Evolutionary conservation across 345 rosid species (phyloP).

Genomic region (Eucalyptus sp.): DNA sequence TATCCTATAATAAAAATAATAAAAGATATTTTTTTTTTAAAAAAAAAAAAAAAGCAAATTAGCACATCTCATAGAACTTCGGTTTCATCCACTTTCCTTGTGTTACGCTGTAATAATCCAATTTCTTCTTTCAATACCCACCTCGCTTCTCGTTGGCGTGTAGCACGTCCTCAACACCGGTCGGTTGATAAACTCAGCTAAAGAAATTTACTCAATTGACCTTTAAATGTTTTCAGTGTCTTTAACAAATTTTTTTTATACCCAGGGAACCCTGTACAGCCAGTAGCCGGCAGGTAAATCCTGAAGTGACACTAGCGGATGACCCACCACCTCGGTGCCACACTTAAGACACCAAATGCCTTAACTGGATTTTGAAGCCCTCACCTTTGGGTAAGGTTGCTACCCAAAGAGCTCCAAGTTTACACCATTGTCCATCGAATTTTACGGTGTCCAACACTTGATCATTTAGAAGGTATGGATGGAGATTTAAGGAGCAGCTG

Average conservation of each 20-base stretch:
- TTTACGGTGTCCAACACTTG: too few species aligned
- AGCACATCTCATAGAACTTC: neutral
- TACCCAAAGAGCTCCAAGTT: accelerated
- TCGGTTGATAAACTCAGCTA: neutral
- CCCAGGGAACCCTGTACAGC: too few species aligned
- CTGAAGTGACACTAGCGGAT: too few species aligned
- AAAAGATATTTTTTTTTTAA: neutral
- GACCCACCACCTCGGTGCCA: too few species aligned
- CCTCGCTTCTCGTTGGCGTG: neutral
- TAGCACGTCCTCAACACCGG: neutral
- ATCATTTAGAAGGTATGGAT: too few species aligned
- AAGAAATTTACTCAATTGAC: neutral
- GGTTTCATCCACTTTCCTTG: neutral
- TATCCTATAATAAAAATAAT: neutral
- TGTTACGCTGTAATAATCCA: neutral
- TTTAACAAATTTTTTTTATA: neutral
- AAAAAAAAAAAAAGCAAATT: neutral
- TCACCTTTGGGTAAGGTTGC: too few species aligned
- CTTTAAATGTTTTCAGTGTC: neutral
- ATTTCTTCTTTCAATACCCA: neutral
- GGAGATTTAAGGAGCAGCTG: too few species aligned
- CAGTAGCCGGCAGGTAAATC: too few species aligned
- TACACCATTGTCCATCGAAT: accelerated
- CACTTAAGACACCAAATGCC: too few species aligned
- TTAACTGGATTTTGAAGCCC: too few species aligned